Evolutionary conservation across 768 basidiomycete genomes (phyloP), one percentile per base, ranked within the genome.

Genomic region (Lactifluus volemus): DNA sequence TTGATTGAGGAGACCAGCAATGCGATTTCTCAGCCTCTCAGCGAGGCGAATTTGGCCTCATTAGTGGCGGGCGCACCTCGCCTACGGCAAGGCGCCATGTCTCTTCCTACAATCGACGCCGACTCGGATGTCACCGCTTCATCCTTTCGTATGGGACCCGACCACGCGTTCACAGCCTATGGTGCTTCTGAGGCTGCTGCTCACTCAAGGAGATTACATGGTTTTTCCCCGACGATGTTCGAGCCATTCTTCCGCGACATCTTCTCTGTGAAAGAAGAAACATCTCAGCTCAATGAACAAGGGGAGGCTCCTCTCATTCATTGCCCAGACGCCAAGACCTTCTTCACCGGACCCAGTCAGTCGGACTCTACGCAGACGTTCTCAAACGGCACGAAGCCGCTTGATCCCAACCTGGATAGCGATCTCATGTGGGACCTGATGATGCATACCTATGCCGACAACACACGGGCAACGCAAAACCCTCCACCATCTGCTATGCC

Each of bases 161-260:
- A 56, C n/a, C n/a, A n/a, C 14, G 63, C 63, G 9, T 63, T 52
- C 29, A 41, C 55, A 29, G 32, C 58, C 32, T 59, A 56, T 7
- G 51, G 53, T 47, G 54, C 53, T 25, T 65, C 65, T 25, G 65
- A 60, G 12, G 19, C 49, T 36, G 55, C 52, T 44, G 58, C 55
- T 34, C 59, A 51, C 59, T 62, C 56, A 44, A 60, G 48, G 45
- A 57, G 9, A 30, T 51, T 58, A 53, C 56, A 47, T 15, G 65
- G 56, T 6, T 69, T 70, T 63, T 70, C 68, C 0, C 63, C 60
- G 30, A 63, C 68, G n/a, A 67, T 72, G 66, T 71, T 73, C 58
- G 68, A 73, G 58, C 67, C 67, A 58, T 69, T 73, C 64, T 71
- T 73, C 55, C 65, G 65, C 38, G 68, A 68, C 42, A 49, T 69